These are phyloP conservation scores for Acmispon strigosus DNA, from an alignment of 306 rosid genomes.

Conservation along the genomic window DNA sequence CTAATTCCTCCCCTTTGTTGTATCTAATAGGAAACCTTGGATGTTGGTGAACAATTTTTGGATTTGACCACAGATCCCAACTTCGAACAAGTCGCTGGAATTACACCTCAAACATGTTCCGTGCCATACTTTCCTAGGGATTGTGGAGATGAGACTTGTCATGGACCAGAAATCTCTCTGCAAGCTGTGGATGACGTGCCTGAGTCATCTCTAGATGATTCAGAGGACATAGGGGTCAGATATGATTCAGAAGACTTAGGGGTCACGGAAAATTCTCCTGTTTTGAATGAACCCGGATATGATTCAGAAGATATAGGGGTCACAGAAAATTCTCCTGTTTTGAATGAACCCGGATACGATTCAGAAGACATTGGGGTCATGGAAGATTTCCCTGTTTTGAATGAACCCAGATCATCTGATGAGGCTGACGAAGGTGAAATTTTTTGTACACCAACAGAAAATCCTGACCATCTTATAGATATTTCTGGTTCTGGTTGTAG, in stretches of 20 bases:
- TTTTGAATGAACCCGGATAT: constrained; percentile 31
- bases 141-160: constrained; percentile 31
- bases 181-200: constrained; percentile 24
- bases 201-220: constrained; percentile 29
- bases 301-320: constrained; percentile 44
- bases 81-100: constrained; percentile 48
- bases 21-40: constrained; percentile 56
- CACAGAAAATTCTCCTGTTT: constrained; percentile 29
- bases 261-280: constrained; percentile 32
- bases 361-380: constrained; percentile 41
- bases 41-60: constrained; percentile 52
- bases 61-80: constrained; percentile 44
- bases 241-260: constrained; percentile 45
- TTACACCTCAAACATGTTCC: constrained; percentile 44
- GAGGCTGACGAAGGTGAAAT: constrained; percentile 31
- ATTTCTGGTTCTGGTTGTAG: constrained; percentile 16
- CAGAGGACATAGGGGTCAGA: constrained; percentile 21
- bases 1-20: constrained; percentile 2
- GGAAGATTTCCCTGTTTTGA: constrained; percentile 30
- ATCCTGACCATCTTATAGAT: constrained; percentile 1
- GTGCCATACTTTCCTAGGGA: constrained; percentile 39
- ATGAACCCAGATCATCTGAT: constrained; percentile 30
- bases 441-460: constrained; percentile 12
- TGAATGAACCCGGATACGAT: constrained; percentile 28
- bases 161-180: constrained; percentile 28